Evolutionary conservation across 352 stramenopile species (phyloP), one percentile per base, ranked within the genome.

Genomic region (Phytophthora megakarya): DNA sequence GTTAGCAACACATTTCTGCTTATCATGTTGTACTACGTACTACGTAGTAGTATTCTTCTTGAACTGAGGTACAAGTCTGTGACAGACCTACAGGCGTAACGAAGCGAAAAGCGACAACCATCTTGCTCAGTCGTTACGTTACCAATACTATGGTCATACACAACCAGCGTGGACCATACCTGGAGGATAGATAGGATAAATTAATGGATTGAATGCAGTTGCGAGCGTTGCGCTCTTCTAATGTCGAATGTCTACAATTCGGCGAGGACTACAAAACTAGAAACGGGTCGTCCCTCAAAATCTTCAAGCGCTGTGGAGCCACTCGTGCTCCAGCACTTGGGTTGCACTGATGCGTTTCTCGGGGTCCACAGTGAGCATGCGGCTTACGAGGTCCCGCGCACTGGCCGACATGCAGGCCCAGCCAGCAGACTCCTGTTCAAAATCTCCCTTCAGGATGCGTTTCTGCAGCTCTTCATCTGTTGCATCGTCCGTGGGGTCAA

Each of bases 241-340:
- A 63, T 30, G n/a, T 9, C 45, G 8, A 38, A 10, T 40, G 19
- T 55, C 42, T 45, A 60, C 44, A 50, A 25, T 42, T 42, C 11
- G 18, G 49, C 43, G 56, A 43, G 26, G 25, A 35, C 56, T 57
- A 53, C 44, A 65, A 45, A 56, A 65, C 47, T n/a, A n/a, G n/a
- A n/a, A n/a, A n/a, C n/a, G n/a, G n/a, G n/a, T n/a, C 51, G 23
- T 43, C 30, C 12, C 21, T 49, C 16, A 52, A 63, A 59, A n/a
- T 53, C 5, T 51, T 65, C 39, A 72, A 1, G 32, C 26, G 35
- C 10, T 48, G 22, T 21, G 46, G 5, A 88, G 35, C 78, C 80
- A 90, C 44, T 76, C 61, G 66, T 90, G 78, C 45, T 77, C 28
- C n/a, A 88, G 68, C 21, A 88, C 68, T 39, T 87, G 50, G 6